phyloP scores from a whole-genome alignment of 1,284 basidiomycete genomes.

The Naganishia sp. region DNA sequence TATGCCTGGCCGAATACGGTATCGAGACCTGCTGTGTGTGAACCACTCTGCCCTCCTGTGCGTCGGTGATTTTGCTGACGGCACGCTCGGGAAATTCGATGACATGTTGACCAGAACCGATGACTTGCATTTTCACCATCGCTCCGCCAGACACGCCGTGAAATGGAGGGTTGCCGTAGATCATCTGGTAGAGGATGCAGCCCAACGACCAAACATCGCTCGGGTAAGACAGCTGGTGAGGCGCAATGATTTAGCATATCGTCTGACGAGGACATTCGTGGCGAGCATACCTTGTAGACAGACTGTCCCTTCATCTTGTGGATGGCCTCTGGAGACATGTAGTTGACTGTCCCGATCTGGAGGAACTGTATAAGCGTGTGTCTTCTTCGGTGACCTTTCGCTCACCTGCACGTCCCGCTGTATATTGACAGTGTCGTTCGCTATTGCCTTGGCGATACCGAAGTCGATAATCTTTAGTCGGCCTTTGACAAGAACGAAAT shows the following conservation, averaged over 20 bases:
- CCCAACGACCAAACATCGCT: conserved; percentile 98
- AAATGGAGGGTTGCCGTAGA: conserved; percentile 89
- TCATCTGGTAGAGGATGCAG: conserved; percentile 95
- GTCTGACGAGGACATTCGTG: too few relatives aligned
- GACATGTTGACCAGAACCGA: conserved; percentile 56
- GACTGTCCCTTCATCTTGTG: conserved; percentile 59
- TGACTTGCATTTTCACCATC: conserved; percentile 57
- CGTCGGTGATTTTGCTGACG: conserved; percentile 26
- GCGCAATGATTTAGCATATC: not conserved
- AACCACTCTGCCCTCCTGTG: conserved; percentile 40
- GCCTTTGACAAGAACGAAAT: conserved; percentile 90
- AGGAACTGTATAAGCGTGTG: conserved; percentile 80
- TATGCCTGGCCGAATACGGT: conserved; percentile 54
- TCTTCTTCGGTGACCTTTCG: conserved; percentile 93
- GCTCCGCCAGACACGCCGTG: conserved; percentile 78
- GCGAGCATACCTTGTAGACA: conserved; percentile 48
- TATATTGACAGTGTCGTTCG: conserved; percentile 95
- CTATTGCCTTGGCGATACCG: conserved; percentile 94
- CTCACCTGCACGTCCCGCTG: conserved; percentile 84
- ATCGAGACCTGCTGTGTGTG: conserved; percentile 46
- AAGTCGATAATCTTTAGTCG: conserved; percentile 94
- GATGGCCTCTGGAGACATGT: conserved; percentile 93
- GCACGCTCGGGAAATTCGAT: conserved; percentile 56
- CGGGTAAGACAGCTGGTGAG: conserved; percentile 56
- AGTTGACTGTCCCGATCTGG: conserved; percentile 89